Percentiles rank a stretch among this genome's conserved stretches.
phyloP scores from a whole-genome alignment of 2,329 filamentous ascomycete genomes.

The Cercospora nicotianae region DNA sequence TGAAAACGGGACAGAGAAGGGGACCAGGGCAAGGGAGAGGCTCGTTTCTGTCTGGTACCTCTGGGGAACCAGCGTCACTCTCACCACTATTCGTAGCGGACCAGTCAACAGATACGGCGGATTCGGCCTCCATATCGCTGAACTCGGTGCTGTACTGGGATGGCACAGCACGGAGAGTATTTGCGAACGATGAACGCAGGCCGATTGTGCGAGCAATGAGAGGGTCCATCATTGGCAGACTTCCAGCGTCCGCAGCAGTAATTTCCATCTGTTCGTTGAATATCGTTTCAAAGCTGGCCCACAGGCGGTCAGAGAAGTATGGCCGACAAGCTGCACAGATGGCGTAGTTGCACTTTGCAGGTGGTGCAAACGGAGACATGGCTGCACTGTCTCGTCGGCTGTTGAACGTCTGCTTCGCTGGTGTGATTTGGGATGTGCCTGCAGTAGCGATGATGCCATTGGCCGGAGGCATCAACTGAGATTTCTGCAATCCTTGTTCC shows the following conservation, averaged over 20 bases:
- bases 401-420: slow-evolving; percentile 3
- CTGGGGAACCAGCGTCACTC: slow-evolving; percentile 24
- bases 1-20: slow-evolving; percentile 32
- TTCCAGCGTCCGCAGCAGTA: slow-evolving; percentile 34
- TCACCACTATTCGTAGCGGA: slow-evolving; percentile 30
- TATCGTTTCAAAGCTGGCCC: slow-evolving; percentile 47
- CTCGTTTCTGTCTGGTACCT: slow-evolving; percentile 22
- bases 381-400: slow-evolving; percentile 18
- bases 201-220: slow-evolving; percentile 40
- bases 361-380: not conserved
- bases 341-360: slow-evolving; percentile 44
- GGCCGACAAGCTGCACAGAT: slow-evolving; percentile 54
- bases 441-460: slow-evolving; percentile 33
- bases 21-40: slow-evolving; percentile 34
- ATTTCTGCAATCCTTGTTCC: slow-evolving; percentile 5
- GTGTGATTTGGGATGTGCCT: slow-evolving; percentile 13
- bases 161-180: slow-evolving; percentile 1
- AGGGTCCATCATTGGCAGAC: slow-evolving; percentile 42
- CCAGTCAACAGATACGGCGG: slow-evolving; percentile 32
- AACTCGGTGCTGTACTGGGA: slow-evolving; percentile 32
- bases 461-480: not conserved
- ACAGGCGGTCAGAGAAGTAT: slow-evolving; percentile 50
- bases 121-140: slow-evolving; percentile 29
- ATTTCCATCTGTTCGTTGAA: slow-evolving; percentile 40
- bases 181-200: slow-evolving; percentile 25